Evolutionary conservation across 306 rosid genomes (phyloP).

Genomic region (Mucuna pruriens): DNA sequence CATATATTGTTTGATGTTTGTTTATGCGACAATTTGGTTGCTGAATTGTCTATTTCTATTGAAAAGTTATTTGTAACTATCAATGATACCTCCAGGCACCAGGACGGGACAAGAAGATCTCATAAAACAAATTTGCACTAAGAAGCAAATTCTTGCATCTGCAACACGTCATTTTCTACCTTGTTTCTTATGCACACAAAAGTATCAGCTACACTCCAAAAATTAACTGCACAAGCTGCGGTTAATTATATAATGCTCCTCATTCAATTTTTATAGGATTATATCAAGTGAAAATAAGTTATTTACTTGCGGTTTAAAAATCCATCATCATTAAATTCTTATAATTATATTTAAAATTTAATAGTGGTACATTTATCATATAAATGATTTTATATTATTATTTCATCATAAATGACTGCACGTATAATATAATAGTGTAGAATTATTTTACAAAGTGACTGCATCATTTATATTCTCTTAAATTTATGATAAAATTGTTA

Average conservation of each 20-base stretch:
- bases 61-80: slow-evolving; percentile 35
- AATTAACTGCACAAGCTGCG: background rate
- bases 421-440: too few relatives aligned
- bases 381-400: too few relatives aligned
- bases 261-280: background rate
- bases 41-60: slow-evolving; percentile 32
- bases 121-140: background rate
- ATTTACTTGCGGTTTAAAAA: too few relatives aligned
- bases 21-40: slow-evolving; percentile 31
- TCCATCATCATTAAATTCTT: too few relatives aligned
- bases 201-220: background rate
- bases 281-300: too few relatives aligned
- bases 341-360: too few relatives aligned
- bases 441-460: too few relatives aligned
- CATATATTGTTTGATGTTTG: slow-evolving; percentile 12
- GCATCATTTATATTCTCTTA: too few relatives aligned
- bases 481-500: background rate
- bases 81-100: slow-evolving; percentile 17
- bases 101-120: slow-evolving; percentile 31
- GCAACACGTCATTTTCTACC: slow-evolving; percentile 16
- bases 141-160: slow-evolving; percentile 22
- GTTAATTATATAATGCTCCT: too few relatives aligned
- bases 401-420: too few relatives aligned
- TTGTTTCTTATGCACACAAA: background rate
- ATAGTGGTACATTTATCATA: too few relatives aligned